A percentile compares a stretch with the other conserved stretches of the same genome.
Evolutionary conservation across 2,329 filamentous ascomycete genomes (phyloP).

Genomic region (Cordyceps fumosorosea): DNA sequence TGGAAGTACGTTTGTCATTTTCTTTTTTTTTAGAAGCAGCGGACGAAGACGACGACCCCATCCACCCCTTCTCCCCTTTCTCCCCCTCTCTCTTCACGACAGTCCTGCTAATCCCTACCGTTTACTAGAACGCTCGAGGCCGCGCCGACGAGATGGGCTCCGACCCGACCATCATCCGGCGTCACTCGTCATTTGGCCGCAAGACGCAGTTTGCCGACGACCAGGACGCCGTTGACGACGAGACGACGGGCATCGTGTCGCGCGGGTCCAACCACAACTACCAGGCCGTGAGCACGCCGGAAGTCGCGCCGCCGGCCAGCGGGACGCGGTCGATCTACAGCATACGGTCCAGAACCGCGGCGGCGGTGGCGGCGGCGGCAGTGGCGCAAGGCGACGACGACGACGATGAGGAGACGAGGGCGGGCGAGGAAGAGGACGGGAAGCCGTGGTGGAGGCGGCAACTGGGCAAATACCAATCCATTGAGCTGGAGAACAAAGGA

Average conservation of each 20-base stretch:
- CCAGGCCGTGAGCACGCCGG: slow-evolving; percentile 28
- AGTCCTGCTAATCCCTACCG: background rate
- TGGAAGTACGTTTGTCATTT: slow-evolving; percentile 33
- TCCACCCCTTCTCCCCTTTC: no score
- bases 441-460: slow-evolving; percentile 46
- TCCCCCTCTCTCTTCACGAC: background rate
- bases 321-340: slow-evolving; percentile 16
- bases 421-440: slow-evolving; percentile 17
- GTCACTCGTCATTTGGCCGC: slow-evolving; percentile 12
- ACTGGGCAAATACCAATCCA: slow-evolving; percentile 44
- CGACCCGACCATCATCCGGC: slow-evolving; percentile 15
- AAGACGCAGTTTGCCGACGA: slow-evolving; percentile 17
- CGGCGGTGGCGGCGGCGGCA: slow-evolving; percentile 17
- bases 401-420: slow-evolving; percentile 17
- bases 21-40: background rate
- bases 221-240: slow-evolving; percentile 29
- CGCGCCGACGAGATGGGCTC: slow-evolving; percentile 36
- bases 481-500: slow-evolving; percentile 81
- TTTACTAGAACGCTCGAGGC: slow-evolving; percentile 33
- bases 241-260: slow-evolving; percentile 35
- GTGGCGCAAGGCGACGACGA: slow-evolving; percentile 16
- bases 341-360: slow-evolving; percentile 5
- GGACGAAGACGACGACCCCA: no score
- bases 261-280: slow-evolving; percentile 32
- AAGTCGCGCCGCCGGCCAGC: background rate